phyloP scores from a whole-genome alignment of 768 basidiomycete species.

The Amanita pseudoporphyria region DNA sequence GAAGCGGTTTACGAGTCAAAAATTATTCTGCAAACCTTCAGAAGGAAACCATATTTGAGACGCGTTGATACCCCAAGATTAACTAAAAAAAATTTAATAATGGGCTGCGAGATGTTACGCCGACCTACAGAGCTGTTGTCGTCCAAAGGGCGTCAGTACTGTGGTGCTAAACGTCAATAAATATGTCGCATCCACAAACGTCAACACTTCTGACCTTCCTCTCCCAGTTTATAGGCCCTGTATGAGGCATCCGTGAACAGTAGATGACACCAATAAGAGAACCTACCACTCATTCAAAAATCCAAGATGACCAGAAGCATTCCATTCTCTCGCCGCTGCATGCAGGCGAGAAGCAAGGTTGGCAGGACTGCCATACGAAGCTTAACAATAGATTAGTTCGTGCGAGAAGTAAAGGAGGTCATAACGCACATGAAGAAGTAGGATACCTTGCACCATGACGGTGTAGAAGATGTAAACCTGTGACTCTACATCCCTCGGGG shows the following conservation, averaged over 20 bases:
- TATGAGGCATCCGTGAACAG: neutral
- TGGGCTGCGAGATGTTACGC: neutral
- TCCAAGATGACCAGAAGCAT: slow-evolving; percentile 49
- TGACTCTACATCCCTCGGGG: slow-evolving; percentile 61
- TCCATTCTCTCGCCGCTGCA: slow-evolving; percentile 46
- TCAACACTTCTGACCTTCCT: slow-evolving; percentile 52
- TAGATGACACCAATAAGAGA: slow-evolving; percentile 3
- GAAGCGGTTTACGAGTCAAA: neutral
- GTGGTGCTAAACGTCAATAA: slow-evolving; percentile 11
- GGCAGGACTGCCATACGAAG: slow-evolving; percentile 52
- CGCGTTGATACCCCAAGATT: slow-evolving; percentile 64
- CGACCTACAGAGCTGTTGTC: slow-evolving; percentile 70
- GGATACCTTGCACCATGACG: slow-evolving; percentile 75
- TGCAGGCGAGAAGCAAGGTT: slow-evolving; percentile 48
- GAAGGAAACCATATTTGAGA: slow-evolving; percentile 70
- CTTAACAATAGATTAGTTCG: slow-evolving; percentile 21
- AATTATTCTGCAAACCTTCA: slow-evolving; percentile 32
- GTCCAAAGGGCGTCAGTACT: slow-evolving; percentile 87
- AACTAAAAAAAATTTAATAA: slow-evolving; percentile 24
- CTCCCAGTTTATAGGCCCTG: slow-evolving; percentile 87
- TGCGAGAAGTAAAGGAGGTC: slow-evolving; percentile 1
- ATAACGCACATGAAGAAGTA: slow-evolving; percentile 48
- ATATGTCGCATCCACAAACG: neutral
- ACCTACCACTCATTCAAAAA: slow-evolving; percentile 81
- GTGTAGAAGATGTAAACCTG: slow-evolving; percentile 71